Percentiles rank a stretch among this genome's conserved stretches.
phyloP scores from a whole-genome alignment of 2,329 filamentous ascomycete genomes.

The Aspergillus sp. region DNA sequence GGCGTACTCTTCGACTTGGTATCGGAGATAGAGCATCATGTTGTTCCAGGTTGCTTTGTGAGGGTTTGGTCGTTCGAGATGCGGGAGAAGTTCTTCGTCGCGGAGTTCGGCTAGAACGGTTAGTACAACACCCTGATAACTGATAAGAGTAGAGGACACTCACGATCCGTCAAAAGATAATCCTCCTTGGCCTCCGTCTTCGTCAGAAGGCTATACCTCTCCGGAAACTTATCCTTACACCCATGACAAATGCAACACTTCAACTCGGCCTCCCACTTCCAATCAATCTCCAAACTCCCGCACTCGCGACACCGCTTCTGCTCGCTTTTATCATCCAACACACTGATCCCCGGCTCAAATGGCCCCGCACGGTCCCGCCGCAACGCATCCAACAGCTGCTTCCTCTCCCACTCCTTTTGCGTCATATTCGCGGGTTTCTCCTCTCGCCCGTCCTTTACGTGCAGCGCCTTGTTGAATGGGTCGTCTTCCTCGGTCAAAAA shows the following conservation, averaged over 20 bases:
- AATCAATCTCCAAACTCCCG: slow-evolving; percentile 83
- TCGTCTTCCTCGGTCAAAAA: slow-evolving; percentile 92
- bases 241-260: slow-evolving; percentile 72
- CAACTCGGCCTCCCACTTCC: slow-evolving; percentile 90
- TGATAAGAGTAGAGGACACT: slow-evolving; percentile 42
- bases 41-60: slow-evolving; percentile 97
- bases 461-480: slow-evolving; percentile 80
- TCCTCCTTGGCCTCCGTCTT: slow-evolving; percentile 97
- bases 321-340: slow-evolving; percentile 65
- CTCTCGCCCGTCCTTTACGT: slow-evolving; percentile 54
- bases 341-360: slow-evolving; percentile 87
- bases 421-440: slow-evolving; percentile 87
- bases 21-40: slow-evolving; percentile 97
- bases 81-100: slow-evolving; percentile 82
- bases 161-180: slow-evolving; percentile 89
- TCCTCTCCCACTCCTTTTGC: slow-evolving; percentile 84
- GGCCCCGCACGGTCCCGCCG: slow-evolving; percentile 76
- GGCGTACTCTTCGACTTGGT: slow-evolving; percentile 92
- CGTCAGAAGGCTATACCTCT: slow-evolving; percentile 92
- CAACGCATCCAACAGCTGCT: slow-evolving; percentile 74
- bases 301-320: slow-evolving; percentile 85
- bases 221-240: slow-evolving; percentile 88
- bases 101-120: slow-evolving; percentile 74
- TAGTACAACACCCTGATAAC: neutral
- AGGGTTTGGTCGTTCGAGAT: slow-evolving; percentile 87